These are phyloP conservation scores for Saraca asoca DNA, from an alignment of 331 rosid genomes.

Conservation along the genomic window DNA sequence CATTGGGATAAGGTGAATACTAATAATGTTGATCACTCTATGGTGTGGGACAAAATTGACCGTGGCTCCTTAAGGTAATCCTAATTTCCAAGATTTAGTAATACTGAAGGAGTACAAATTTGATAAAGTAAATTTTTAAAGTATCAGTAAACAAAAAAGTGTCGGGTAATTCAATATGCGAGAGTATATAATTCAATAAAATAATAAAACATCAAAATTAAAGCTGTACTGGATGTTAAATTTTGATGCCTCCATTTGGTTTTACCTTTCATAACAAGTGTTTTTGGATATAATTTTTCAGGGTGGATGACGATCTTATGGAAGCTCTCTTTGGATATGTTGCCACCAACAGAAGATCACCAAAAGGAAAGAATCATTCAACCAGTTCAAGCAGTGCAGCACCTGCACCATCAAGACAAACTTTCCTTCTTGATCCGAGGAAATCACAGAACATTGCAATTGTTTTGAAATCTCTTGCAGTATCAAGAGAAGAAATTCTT, in stretches of 20 bases:
- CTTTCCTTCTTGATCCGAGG: constrained; percentile 64
- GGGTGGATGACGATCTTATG: constrained; percentile 87
- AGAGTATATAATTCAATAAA: no score
- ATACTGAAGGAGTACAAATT: no score
- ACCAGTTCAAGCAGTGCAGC: constrained; percentile 34
- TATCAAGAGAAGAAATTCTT: constrained; percentile 58
- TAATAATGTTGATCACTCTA: constrained; percentile 73
- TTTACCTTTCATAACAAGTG: constrained; percentile 3
- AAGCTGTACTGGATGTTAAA: not conserved
- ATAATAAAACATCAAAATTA: no score
- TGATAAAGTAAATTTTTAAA: no score
- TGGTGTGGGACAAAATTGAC: constrained; percentile 92
- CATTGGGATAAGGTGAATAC: constrained; percentile 92
- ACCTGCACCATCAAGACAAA: constrained; percentile 36
- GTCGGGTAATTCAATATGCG: no score
- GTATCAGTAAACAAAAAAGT: no score
- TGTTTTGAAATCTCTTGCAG: constrained; percentile 63
- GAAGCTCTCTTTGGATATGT: constrained; percentile 85
- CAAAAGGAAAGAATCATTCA: constrained; percentile 39
- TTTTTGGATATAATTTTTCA: constrained; percentile 34
- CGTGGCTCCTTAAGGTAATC: constrained; percentile 81
- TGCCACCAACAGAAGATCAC: constrained; percentile 53
- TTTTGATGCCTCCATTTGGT: constrained; percentile 1
- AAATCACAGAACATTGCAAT: constrained; percentile 91
- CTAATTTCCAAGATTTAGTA: not conserved